Percentiles rank a stretch among this genome's conserved stretches.
Evolutionary conservation across 2,329 filamentous ascomycete genomes (phyloP).

Genomic region (Trichoderma sp.): DNA sequence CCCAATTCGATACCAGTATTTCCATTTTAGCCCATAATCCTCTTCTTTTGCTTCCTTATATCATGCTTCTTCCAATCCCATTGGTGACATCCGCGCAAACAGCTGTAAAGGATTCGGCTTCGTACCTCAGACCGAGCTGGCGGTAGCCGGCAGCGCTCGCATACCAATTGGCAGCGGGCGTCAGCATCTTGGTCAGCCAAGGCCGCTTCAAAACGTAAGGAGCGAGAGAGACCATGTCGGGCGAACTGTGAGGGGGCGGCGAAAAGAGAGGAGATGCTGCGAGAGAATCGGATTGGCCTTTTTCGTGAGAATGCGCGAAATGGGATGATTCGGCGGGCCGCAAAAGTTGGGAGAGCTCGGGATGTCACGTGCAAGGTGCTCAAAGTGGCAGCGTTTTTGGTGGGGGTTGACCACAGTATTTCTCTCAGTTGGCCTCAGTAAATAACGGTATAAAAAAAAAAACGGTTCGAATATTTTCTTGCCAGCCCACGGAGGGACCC

Average conservation of each 20-base stretch:
- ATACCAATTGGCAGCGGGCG: constrained; percentile 88
- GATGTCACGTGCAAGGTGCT: constrained; percentile 41
- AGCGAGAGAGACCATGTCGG: constrained; percentile 53
- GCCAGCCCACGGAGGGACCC: background rate
- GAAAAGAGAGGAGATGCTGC: background rate
- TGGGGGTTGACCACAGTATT: background rate
- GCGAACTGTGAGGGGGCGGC: background rate
- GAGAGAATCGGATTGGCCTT: constrained; percentile 10
- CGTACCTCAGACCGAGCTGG: constrained; percentile 86
- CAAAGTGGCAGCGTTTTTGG: constrained; percentile 1
- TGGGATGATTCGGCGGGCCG: constrained; percentile 40
- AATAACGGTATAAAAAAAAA: background rate
- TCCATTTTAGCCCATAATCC: background rate
- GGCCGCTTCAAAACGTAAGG: constrained; percentile 81
- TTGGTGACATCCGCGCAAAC: background rate
- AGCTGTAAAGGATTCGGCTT: constrained; percentile 30
- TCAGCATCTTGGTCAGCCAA: constrained; percentile 77
- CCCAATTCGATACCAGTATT: background rate
- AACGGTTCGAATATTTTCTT: background rate
- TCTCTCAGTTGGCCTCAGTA: background rate
- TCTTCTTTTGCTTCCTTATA: background rate
- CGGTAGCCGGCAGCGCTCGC: constrained; percentile 87
- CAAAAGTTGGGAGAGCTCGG: constrained; percentile 40
- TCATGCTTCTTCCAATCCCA: background rate
- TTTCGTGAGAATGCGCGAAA: constrained; percentile 39